These are phyloP conservation scores for Rhodotorula sp. DNA, from an alignment of 1,284 basidiomycete genomes.

Conservation along the genomic window DNA sequence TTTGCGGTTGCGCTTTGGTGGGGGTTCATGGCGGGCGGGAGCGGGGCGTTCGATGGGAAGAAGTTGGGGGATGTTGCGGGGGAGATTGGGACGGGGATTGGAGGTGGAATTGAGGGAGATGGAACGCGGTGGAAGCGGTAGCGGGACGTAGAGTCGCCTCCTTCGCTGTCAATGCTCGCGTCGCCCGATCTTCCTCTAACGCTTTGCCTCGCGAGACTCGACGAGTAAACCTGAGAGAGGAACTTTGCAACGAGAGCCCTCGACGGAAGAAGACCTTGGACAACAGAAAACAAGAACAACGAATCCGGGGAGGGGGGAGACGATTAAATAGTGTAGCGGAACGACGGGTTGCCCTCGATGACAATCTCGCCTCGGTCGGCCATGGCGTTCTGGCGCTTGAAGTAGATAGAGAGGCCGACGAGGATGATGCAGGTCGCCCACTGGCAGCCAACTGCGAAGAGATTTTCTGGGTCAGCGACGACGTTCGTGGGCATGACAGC, in stretches of 20 bases:
- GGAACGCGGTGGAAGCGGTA: background rate
- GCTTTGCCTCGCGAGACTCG: background rate
- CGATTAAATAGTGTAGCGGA: conserved; percentile 37
- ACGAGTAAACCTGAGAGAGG: background rate
- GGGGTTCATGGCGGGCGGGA: conserved; percentile 42
- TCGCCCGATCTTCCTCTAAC: background rate
- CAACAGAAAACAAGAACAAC: background rate
- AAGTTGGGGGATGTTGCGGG: conserved; percentile 8
- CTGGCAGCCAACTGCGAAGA: conserved; percentile 43
- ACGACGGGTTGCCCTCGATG: conserved; percentile 30
- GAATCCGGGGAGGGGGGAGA: background rate
- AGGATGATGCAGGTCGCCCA: conserved; percentile 37
- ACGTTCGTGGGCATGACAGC: background rate
- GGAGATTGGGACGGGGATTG: conserved; percentile 5
- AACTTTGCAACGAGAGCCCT: background rate
- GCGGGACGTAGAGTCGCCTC: background rate
- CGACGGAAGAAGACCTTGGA: background rate
- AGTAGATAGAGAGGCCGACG: conserved; percentile 30
- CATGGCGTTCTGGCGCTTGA: conserved; percentile 20
- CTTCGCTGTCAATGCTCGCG: background rate
- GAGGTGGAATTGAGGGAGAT: background rate
- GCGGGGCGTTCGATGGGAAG: conserved; percentile 11
- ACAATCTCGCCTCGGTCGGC: conserved; percentile 26
- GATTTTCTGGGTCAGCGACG: no score
- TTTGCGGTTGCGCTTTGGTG: conserved; percentile 43